Base-by-base conservation (phyloP, 805 yeast genomes). In the Brettanomyces custersianus region DNA sequence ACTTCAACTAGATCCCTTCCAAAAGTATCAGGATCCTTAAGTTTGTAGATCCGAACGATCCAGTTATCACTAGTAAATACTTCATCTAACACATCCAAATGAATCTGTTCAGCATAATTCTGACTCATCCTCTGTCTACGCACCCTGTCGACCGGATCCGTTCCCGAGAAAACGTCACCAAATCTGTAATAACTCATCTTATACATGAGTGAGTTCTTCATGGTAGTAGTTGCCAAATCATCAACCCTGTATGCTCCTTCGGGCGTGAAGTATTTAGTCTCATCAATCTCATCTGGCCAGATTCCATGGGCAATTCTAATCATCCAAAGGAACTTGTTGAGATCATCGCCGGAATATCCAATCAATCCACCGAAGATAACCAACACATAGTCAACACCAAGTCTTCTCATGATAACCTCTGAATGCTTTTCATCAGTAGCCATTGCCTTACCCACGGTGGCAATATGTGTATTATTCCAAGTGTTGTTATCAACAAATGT, bases 381-480 rank as follows among this genome's bases (percentile, higher is more conserved):
- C 42, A 92, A 66, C 15, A 94, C 85, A 57, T 92, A 92, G 59
- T 92, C 97, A 27, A 90, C 98, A 47, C 92, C 98, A 54, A 87
- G 88, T 55, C 85, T 77, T 52, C 77, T 77, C 64, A 90, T 74
- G 42, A 92, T 81, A 38, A 90, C 79, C 55, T 92, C 94, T 1
- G 96, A 79, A 30, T 74, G 81, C 38, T 82, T 92, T 58, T 92
- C 97, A 16, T 76, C 62, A 10, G 94, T 80, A 17, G 94, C 75
- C 96, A 92, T 86, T 15, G 97, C 97, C 60, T 87, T 87, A 51
- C 99, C 99, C 37, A 92, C 98, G 12, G 96, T 87, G 47, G 98
- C 99, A 61, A 92, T 94, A 59, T 92, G 99, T 4, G 98, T 92
- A 67, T 92, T 92, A 60, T 92, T 92, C 98, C 99, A 92, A 9